phyloP scores from a whole-genome alignment of 108 stramenopile species.

The Cyclotella choctawhatcheeana region DNA sequence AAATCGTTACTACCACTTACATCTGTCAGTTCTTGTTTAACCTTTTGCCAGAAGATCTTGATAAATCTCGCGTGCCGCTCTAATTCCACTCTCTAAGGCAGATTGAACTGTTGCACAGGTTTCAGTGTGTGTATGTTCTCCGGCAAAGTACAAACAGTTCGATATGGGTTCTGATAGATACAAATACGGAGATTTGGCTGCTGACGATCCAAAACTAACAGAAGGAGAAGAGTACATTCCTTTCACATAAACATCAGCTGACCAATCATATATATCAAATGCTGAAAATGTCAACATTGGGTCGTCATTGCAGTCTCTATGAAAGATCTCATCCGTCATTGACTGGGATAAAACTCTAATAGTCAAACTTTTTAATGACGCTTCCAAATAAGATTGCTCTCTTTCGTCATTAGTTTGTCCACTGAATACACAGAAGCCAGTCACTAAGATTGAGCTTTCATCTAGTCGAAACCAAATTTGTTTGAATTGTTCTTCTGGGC shows the following conservation, averaged over 20 bases:
- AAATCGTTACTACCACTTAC: background rate
- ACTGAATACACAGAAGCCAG: constrained; percentile 36
- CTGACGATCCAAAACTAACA: constrained; percentile 12
- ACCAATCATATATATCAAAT: constrained; percentile 53
- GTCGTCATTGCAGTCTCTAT: background rate
- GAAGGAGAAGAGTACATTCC: constrained; percentile 53
- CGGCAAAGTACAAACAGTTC: constrained; percentile 42
- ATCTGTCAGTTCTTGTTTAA: background rate
- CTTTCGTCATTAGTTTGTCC: background rate
- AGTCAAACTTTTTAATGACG: background rate
- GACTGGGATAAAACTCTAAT: background rate
- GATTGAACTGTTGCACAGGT: constrained; percentile 52
- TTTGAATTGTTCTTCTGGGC: constrained; percentile 34
- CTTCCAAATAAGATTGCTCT: background rate
- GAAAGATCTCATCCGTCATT: background rate
- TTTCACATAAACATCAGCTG: constrained; percentile 24
- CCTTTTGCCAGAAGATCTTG: background rate
- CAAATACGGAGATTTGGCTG: constrained; percentile 4
- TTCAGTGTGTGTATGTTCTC: constrained; percentile 44
- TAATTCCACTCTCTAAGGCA: constrained; percentile 50
- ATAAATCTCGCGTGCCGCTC: constrained; percentile 39
- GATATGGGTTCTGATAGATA: constrained; percentile 29
- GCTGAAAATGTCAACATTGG: constrained; percentile 35
- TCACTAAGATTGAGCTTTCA: constrained; percentile 29
- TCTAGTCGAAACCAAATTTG: constrained; percentile 48